These are phyloP conservation scores for Hura crepitans DNA, from an alignment of 441 rosid species.

Conservation along the genomic window DNA sequence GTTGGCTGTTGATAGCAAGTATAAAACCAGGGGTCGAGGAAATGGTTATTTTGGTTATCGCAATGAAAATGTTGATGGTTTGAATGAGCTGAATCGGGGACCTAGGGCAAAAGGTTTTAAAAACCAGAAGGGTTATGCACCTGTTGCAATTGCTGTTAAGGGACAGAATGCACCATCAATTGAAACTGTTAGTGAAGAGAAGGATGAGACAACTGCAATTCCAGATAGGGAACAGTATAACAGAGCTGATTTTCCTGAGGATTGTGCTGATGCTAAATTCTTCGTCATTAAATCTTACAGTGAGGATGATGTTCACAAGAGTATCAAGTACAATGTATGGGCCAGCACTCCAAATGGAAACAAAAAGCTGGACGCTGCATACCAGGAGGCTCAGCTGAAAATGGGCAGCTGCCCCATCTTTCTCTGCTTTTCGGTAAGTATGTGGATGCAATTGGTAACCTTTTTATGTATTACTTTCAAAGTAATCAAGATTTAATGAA, in stretches of 20 bases:
- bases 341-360: constrained; percentile 95
- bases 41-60: constrained; percentile 54
- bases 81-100: constrained; percentile 86
- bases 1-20: constrained; percentile 54
- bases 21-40: constrained; percentile 63
- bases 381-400: constrained; percentile 70
- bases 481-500: background rate
- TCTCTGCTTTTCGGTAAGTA: constrained; percentile 78
- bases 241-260: constrained; percentile 58
- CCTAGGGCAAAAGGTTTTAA: constrained; percentile 74
- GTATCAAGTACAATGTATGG: constrained; percentile 87
- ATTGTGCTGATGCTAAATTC: constrained; percentile 60
- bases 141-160: constrained; percentile 37
- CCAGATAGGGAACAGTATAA: constrained; percentile 67
- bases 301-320: constrained; percentile 92
- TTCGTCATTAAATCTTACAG: constrained; percentile 89
- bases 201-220: constrained; percentile 33
- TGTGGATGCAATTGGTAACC: constrained; percentile 15
- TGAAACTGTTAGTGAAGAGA: constrained; percentile 39
- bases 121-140: constrained; percentile 47
- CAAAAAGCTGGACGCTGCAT: constrained; percentile 89
- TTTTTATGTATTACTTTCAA: background rate
- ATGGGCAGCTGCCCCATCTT: constrained; percentile 67
- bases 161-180: constrained; percentile 39
- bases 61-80: constrained; percentile 60